Evolutionary conservation across 2,329 filamentous ascomycete genomes (phyloP).

Genomic region (Cladosporium sp.): DNA sequence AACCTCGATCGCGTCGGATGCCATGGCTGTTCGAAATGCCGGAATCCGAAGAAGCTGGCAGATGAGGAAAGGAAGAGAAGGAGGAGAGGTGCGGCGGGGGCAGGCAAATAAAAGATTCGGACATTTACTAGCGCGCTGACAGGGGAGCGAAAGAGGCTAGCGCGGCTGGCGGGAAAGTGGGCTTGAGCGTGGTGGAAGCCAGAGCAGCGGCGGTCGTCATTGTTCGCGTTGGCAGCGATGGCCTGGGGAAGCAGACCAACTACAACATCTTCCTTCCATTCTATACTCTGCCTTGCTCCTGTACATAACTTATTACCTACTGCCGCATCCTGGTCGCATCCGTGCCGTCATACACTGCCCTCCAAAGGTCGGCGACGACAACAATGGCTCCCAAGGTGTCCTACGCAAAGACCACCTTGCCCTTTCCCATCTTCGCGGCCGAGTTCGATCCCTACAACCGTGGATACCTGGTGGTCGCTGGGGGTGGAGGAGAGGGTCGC

Average conservation of each 20-base stretch:
- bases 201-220: slow-evolving; percentile 1
- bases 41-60: slow-evolving; percentile 11
- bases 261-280: background rate
- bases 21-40: slow-evolving; percentile 16
- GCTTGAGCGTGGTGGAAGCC: background rate
- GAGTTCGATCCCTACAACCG: slow-evolving; percentile 84
- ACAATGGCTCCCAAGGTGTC: slow-evolving; percentile 32
- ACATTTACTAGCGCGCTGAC: background rate
- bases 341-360: background rate
- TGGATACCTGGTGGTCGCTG: slow-evolving; percentile 75
- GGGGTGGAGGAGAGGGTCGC: slow-evolving; percentile 79
- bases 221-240: background rate
- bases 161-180: background rate
- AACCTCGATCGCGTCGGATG: slow-evolving; percentile 15
- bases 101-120: slow-evolving; percentile 17
- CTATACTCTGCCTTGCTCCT: background rate
- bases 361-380: background rate
- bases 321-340: background rate
- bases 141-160: slow-evolving; percentile 4
- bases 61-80: slow-evolving; percentile 8
- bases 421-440: slow-evolving; percentile 82
- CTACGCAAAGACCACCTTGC: slow-evolving; percentile 65
- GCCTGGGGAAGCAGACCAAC: background rate
- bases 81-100: background rate
- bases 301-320: background rate